Conservation (phyloP, 306 rosid species). For the Macrotyloma uniflorum region DNA sequence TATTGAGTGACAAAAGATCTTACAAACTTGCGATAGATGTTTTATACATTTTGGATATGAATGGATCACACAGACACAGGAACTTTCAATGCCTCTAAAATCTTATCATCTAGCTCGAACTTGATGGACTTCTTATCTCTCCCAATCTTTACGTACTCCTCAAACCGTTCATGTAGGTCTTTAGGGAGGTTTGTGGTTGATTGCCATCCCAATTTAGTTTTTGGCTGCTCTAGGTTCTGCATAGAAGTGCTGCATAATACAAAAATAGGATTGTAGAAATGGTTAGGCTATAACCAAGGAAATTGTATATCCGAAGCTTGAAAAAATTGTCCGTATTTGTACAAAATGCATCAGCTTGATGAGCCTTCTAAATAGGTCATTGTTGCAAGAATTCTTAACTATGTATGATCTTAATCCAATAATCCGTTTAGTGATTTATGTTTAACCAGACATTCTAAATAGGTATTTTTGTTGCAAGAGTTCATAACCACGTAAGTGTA, state of each 20-base stretch:
- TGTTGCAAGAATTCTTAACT: too few relatives aligned
- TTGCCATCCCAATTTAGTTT: constrained; percentile 77
- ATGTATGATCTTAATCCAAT: not conserved
- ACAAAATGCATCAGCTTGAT: too few relatives aligned
- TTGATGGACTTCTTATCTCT: constrained; percentile 77
- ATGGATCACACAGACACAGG: constrained; percentile 66
- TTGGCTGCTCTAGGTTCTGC: constrained; percentile 96
- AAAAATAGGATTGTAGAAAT: not conserved
- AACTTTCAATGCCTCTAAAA: constrained; percentile 74
- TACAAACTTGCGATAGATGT: constrained; percentile 12
- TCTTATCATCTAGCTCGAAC: constrained; percentile 86
- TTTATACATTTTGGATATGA: not conserved
- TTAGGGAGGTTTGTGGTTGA: constrained; percentile 69
- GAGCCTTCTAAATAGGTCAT: too few relatives aligned
- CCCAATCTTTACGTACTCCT: constrained; percentile 84
- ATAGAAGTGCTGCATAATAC: constrained; percentile 80
- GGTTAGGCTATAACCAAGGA: constrained; percentile 2
- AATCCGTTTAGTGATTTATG: not conserved
- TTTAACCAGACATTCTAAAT: not conserved
- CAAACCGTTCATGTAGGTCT: constrained; percentile 82
- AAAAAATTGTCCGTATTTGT: not conserved
- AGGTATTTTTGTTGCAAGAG: not conserved
- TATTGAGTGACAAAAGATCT: constrained; percentile 5
- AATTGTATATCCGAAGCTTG: not conserved
- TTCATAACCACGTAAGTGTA: not conserved